Percentiles rank a stretch among this genome's conserved stretches.
phyloP scores from a whole-genome alignment of 2,329 filamentous ascomycete genomes.

The Xylaria sp. region DNA sequence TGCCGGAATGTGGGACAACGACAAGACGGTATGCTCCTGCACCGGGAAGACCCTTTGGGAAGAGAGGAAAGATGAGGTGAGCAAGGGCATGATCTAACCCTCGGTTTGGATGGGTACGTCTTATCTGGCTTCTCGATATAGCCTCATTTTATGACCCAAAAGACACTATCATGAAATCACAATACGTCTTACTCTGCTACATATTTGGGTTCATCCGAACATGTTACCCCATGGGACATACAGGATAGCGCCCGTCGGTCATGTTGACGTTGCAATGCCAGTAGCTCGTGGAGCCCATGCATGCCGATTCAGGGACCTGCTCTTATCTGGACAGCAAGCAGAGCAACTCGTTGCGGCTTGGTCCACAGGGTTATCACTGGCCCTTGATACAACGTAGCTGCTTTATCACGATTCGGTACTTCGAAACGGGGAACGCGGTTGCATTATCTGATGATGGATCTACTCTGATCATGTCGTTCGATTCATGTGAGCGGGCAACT shows the following conservation, averaged over 20 bases:
- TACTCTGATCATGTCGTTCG: constrained; percentile 19
- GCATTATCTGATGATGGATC: constrained; percentile 21
- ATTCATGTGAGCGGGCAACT: constrained; percentile 13
- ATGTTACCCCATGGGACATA: neutral
- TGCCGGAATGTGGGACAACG: constrained; percentile 98
- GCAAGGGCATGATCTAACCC: constrained; percentile 82
- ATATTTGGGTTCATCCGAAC: constrained; percentile 5
- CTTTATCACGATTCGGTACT: constrained; percentile 7
- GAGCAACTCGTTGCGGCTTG: constrained; percentile 9
- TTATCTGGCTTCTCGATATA: neutral
- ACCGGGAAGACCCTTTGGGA: constrained; percentile 98
- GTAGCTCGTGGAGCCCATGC: constrained; percentile 7
- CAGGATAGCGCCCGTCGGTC: neutral
- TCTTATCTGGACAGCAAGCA: constrained; percentile 1
- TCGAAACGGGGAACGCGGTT: constrained; percentile 19
- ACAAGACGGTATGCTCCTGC: constrained; percentile 97
- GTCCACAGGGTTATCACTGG: constrained; percentile 10
- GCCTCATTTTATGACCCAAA: neutral
- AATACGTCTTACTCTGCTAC: neutral
- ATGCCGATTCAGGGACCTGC: constrained; percentile 11
- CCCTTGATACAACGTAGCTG: neutral
- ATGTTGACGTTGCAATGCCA: neutral
- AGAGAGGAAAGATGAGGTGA: constrained; percentile 86
- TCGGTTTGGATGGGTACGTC: constrained; percentile 10
- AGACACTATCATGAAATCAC: neutral